Evolutionary conservation across 768 basidiomycete genomes (phyloP).

Genomic region (Termitomyces bulborhizus): DNA sequence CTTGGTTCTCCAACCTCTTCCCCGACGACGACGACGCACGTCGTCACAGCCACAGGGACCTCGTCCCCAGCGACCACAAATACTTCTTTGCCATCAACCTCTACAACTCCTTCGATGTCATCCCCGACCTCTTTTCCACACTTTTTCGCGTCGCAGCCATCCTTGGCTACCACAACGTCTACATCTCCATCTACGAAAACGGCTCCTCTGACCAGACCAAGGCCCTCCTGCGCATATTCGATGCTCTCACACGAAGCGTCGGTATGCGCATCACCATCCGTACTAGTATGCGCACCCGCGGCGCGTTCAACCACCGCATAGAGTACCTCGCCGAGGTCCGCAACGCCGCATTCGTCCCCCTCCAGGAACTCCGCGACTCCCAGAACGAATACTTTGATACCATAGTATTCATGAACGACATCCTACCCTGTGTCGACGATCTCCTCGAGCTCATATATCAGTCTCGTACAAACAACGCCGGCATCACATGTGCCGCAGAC

Average conservation of each 20-base stretch:
- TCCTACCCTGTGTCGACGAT: conserved; percentile 96
- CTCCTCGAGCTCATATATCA: conserved; percentile 98
- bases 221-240: conserved; percentile 91
- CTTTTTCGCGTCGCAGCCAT: conserved; percentile 91
- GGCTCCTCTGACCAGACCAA: conserved; percentile 99
- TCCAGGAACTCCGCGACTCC: conserved; percentile 88
- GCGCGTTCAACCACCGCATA: conserved; percentile 98
- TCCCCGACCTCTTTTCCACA: conserved; percentile 94
- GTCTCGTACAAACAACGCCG: conserved; percentile 86
- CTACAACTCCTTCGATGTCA: conserved; percentile 98
- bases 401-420: conserved; percentile 99
- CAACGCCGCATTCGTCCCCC: conserved; percentile 92
- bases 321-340: conserved; percentile 99
- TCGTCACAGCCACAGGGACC: too few relatives aligned
- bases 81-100: conserved; percentile 99
- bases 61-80: conserved; percentile 69
- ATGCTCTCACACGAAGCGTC: conserved; percentile 83
- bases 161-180: conserved; percentile 96
- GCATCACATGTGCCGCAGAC: conserved; percentile 96
- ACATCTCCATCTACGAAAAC: conserved; percentile 98
- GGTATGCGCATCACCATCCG: conserved; percentile 92
- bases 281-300: conserved; percentile 87
- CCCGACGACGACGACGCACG: conserved; percentile 30
- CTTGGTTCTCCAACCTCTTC: conserved; percentile 39
- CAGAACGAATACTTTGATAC: conserved; percentile 95